These are phyloP conservation scores for Pontederia crassipes DNA, from an alignment of 176 grass and related monocot genomes.

Conservation along the genomic window DNA sequence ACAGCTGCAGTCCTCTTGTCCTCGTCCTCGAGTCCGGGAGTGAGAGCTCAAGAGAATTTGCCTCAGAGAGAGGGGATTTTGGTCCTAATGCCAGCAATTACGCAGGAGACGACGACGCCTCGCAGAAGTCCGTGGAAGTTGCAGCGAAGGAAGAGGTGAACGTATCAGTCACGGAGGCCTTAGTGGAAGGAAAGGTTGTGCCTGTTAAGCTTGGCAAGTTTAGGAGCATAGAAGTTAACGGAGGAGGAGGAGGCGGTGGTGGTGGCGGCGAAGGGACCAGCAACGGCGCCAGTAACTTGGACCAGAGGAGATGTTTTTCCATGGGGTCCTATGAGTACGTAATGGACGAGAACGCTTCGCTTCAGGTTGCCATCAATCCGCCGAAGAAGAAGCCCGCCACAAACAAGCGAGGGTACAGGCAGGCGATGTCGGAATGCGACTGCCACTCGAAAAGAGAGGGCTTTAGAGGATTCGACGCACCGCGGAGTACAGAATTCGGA, in stretches of 20 bases:
- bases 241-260: constrained; percentile 6
- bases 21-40: constrained; percentile 67
- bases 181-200: constrained; percentile 41
- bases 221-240: constrained; percentile 38
- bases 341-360: constrained; percentile 49
- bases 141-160: constrained; percentile 15
- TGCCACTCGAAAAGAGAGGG: constrained; percentile 53
- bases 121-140: constrained; percentile 13
- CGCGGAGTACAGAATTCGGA: not conserved
- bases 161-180: not conserved
- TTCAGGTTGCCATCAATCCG: constrained; percentile 59
- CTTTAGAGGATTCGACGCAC: constrained; percentile 36
- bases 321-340: constrained; percentile 95
- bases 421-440: constrained; percentile 81
- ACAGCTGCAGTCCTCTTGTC: constrained; percentile 44
- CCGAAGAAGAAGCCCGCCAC: constrained; percentile 47
- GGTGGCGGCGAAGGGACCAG: constrained; percentile 22
- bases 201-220: constrained; percentile 84
- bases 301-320: constrained; percentile 81
- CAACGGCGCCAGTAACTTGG: constrained; percentile 20
- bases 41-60: constrained; percentile 46
- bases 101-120: constrained; percentile 22
- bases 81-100: constrained; percentile 22
- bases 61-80: constrained; percentile 39
- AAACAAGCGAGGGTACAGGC: constrained; percentile 27